A percentile compares a stretch with the other conserved stretches of the same genome.
These are phyloP conservation scores for Paramecium octaurelia DNA, from an alignment of 73 alveolate genomes.

Conservation along the genomic window DNA sequence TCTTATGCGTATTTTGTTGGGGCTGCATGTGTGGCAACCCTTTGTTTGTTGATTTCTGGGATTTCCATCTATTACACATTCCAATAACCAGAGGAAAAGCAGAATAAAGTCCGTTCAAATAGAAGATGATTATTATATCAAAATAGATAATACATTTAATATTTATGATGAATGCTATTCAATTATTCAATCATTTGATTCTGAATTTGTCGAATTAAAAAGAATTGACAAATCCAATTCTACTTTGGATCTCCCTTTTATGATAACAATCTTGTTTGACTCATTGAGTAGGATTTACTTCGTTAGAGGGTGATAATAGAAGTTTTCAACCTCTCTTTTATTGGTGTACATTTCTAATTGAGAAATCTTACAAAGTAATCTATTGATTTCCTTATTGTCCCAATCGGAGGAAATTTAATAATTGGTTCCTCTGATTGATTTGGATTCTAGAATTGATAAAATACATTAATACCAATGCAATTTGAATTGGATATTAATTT, in stretches of 20 bases:
- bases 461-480: not conserved
- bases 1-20: not conserved
- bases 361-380: not conserved
- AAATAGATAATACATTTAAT: not conserved
- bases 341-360: not conserved
- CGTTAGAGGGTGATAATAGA: not conserved
- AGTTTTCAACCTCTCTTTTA: not conserved
- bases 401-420: not conserved
- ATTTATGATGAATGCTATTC: not conserved
- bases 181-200: not conserved
- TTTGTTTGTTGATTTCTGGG: not conserved
- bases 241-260: not conserved
- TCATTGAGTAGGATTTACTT: not conserved
- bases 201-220: not conserved
- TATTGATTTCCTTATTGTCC: not conserved
- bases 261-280: not conserved
- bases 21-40: not conserved
- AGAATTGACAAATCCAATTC: slow-evolving; percentile 14
- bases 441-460: not conserved
- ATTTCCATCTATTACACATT: not conserved
- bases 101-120: not conserved
- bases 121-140: not conserved
- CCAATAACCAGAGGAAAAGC: not conserved
- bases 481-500: not conserved
- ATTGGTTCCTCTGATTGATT: not conserved